These are phyloP conservation scores for Trichoderma guizhouense DNA, from an alignment of 2,329 filamentous ascomycete species.

Conservation along the genomic window DNA sequence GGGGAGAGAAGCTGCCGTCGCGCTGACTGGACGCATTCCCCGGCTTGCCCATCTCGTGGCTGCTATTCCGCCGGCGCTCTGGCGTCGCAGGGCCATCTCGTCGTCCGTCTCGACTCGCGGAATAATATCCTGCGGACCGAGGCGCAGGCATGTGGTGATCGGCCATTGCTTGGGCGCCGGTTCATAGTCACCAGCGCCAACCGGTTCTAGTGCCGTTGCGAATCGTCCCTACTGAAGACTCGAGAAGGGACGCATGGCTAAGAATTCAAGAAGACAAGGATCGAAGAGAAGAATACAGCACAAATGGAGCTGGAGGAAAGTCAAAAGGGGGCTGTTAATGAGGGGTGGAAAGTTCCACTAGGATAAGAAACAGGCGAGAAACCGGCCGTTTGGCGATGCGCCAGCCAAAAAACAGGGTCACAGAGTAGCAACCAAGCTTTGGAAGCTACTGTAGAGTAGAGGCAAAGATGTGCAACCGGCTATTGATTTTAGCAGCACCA, in stretches of 20 bases:
- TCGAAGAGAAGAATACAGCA: not conserved
- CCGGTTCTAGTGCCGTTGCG: not conserved
- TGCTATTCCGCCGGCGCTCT: conserved; percentile 22
- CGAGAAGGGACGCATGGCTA: not conserved
- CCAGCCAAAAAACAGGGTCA: not conserved
- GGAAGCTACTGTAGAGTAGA: not conserved
- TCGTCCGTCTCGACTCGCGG: conserved; percentile 14
- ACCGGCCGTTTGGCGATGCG: conserved; percentile 5
- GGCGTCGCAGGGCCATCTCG: conserved; percentile 19
- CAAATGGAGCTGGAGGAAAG: not conserved
- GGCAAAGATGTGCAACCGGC: not conserved
- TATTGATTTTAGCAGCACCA: not conserved
- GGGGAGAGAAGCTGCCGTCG: conserved; percentile 20
- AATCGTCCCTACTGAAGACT: not conserved
- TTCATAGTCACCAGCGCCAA: conserved; percentile 20
- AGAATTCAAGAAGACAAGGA: not conserved
- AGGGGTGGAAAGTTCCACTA: conserved; percentile 15
- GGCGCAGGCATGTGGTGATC: conserved; percentile 21
- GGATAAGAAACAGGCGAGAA: conserved; percentile 8
- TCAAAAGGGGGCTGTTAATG: conserved; percentile 4
- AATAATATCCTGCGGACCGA: conserved; percentile 16
- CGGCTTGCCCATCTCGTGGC: conserved; percentile 45
- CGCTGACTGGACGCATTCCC: conserved; percentile 36
- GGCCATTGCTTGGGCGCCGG: conserved; percentile 22
- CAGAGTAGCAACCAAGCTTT: not conserved